Conservation (phyloP, 2,329 filamentous ascomycete genomes). For the Calonectria ilicicola region DNA sequence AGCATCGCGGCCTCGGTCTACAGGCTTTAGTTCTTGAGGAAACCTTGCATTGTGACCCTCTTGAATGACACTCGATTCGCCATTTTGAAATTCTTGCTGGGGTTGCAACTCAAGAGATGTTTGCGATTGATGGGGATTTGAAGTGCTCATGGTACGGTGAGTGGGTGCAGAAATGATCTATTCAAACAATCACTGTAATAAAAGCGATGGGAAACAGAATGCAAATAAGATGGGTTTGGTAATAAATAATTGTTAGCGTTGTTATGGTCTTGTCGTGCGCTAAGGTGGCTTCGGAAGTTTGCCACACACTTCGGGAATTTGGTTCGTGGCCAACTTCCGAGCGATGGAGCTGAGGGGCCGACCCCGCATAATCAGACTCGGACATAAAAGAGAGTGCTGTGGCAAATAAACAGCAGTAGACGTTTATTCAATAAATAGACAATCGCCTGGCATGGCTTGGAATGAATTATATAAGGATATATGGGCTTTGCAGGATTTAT, state of each 20-base stretch:
- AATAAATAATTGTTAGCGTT: neutral
- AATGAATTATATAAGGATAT: too few species aligned
- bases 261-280: neutral
- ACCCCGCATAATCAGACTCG: neutral
- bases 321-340: neutral
- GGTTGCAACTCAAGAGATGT: neutral
- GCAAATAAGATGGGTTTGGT: too few species aligned
- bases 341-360: neutral
- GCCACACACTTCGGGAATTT: neutral
- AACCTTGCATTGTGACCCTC: neutral
- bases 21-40: constrained; percentile 21
- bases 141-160: neutral
- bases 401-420: too few species aligned
- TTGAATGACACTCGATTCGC: too few species aligned
- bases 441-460: too few species aligned
- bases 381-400: too few species aligned
- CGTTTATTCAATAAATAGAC: too few species aligned
- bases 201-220: too few species aligned
- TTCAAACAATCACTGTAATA: neutral
- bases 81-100: neutral
- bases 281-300: neutral
- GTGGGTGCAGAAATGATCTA: neutral
- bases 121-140: neutral
- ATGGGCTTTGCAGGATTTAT: too few species aligned
- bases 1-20: constrained; percentile 39